Evolutionary conservation across 2,329 filamentous ascomycete species (phyloP), one percentile per base, ranked within the genome.

Genomic region (Chrysosporium queenslandicum): DNA sequence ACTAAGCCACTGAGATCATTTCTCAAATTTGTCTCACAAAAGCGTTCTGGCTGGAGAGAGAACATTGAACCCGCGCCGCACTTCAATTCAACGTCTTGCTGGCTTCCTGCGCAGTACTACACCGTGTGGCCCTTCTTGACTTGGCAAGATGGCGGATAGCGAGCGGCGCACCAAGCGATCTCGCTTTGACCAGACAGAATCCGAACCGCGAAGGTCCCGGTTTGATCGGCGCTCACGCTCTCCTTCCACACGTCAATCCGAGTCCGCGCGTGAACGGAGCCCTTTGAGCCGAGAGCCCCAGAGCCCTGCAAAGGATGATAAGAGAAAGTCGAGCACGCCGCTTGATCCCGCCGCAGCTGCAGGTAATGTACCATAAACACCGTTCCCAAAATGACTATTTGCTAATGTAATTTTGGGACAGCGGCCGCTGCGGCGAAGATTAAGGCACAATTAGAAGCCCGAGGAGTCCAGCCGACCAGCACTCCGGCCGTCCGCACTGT

Each of bases 211-310:
- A 60, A 65, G 78, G 40, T 94, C 89, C 46, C 81, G 90, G 66
- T 96, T 95, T 70, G 91, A 96, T 71, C 82, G 90, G 62, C 85
- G 92, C 62, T 97, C 92, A 54, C 85, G 88, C 59, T 95, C 89
- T 29, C 89, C 89, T 20, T 78, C 81, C 23, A 70, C 72, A 54
- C 78, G 81, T 63, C 80, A 82, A 60, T 75, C 81, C 23, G 87
- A 94, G 56, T 71, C 79, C 42, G 74, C 77, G 60, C 83, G 91
- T 66, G 88, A 87, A 61, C 86, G 91, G 60, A 96, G 89, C 67
- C 90, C 90, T 18, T 67, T 90, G 53, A 75, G 75, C 54, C 77
- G 75, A 58, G 70, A 74, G 50, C 67, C 71, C 50, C 68, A 68
- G 47, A 77, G 73, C 60, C 75, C 77, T 34, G 68, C 69, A 46